These are phyloP conservation scores for Psilocybe tampanensis DNA, from an alignment of 768 basidiomycete genomes.

Conservation along the genomic window DNA sequence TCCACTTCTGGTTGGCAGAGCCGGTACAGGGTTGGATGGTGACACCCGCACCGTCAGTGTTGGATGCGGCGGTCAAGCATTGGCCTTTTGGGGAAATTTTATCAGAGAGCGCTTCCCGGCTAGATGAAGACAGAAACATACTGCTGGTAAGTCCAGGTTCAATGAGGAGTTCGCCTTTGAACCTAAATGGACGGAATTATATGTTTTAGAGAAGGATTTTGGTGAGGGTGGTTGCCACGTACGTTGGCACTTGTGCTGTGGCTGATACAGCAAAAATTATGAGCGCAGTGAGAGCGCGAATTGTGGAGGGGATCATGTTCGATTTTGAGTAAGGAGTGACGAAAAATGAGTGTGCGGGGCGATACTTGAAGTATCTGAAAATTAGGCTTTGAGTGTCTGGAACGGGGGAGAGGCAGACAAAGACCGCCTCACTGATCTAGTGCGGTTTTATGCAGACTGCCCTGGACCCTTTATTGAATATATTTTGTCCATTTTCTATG, in stretches of 20 bases:
- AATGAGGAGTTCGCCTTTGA: slow-evolving; percentile 43
- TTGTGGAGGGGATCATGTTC: slow-evolving; percentile 17
- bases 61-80: slow-evolving; percentile 54
- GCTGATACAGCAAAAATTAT: slow-evolving; percentile 21
- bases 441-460: background rate
- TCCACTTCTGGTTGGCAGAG: slow-evolving; percentile 49
- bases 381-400: background rate
- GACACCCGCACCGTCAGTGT: slow-evolving; percentile 49
- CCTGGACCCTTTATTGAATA: slow-evolving; percentile 1
- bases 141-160: slow-evolving; percentile 45
- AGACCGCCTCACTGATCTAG: background rate
- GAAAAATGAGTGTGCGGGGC: slow-evolving; percentile 22
- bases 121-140: slow-evolving; percentile 20
- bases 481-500: background rate
- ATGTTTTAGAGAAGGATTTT: background rate
- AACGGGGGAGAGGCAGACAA: background rate
- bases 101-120: background rate
- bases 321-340: slow-evolving; percentile 14
- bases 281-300: slow-evolving; percentile 15
- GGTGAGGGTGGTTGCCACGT: slow-evolving; percentile 8
- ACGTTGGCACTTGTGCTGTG: slow-evolving; percentile 33
- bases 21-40: slow-evolving; percentile 50
- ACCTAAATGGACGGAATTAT: slow-evolving; percentile 28
- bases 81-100: slow-evolving; percentile 33
- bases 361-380: background rate